phyloP scores from a whole-genome alignment of 176 grass and related monocot species.

The Oryza glumipatula region DNA sequence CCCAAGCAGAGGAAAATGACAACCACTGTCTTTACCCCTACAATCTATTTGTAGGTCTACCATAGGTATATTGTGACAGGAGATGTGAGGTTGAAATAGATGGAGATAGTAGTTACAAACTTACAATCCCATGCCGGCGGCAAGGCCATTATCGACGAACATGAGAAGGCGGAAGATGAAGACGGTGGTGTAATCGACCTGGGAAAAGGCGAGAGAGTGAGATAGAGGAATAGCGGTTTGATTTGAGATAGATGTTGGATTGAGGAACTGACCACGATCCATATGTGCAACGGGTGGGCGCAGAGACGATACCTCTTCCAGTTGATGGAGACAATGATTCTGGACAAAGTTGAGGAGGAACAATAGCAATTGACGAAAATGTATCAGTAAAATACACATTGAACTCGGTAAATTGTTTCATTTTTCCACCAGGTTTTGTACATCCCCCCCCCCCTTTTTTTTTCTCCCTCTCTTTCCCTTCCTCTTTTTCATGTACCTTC shows the following conservation, averaged over 20 bases:
- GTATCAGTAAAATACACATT: not conserved
- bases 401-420: not conserved
- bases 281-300: constrained; percentile 91
- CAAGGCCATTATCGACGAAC: constrained; percentile 90
- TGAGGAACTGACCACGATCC: constrained; percentile 78
- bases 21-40: not conserved
- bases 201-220: not conserved
- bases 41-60: not conserved
- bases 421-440: not conserved
- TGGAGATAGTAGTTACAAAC: not conserved
- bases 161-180: constrained; percentile 97
- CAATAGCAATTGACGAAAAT: not conserved
- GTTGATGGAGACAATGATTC: constrained; percentile 97
- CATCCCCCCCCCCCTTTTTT: too few relatives aligned
- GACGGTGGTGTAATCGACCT: constrained; percentile 92
- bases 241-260: not conserved
- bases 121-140: constrained; percentile 97
- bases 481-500: too few relatives aligned
- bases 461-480: rapidly evolving
- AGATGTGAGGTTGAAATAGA: not conserved
- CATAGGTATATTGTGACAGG: not conserved
- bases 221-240: not conserved
- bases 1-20: not conserved
- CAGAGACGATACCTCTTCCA: constrained; percentile 92
- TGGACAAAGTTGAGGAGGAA: constrained; percentile 31